Percentiles rank a stretch among this genome's conserved stretches.
These are phyloP conservation scores for Lipomyces kockii DNA, from an alignment of 805 yeast species.

Conservation along the genomic window DNA sequence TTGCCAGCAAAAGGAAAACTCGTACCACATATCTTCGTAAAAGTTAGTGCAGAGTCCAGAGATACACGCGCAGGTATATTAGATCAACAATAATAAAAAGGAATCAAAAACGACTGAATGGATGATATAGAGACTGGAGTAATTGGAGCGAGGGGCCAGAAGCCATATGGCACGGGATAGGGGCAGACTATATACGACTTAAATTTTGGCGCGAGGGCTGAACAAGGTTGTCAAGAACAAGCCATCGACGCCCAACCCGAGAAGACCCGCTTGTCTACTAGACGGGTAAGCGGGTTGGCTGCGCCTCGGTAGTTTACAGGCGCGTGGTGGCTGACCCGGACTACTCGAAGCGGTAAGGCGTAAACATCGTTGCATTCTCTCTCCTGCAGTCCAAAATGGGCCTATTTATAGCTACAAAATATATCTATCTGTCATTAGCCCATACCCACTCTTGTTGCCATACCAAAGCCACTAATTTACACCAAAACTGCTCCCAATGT, in stretches of 20 bases:
- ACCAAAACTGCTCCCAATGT: too few relatives aligned
- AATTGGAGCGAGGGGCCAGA: background rate
- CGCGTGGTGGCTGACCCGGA: background rate
- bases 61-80: background rate
- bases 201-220: background rate
- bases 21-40: background rate
- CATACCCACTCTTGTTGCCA: too few relatives aligned
- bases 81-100: background rate
- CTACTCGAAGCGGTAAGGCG: background rate
- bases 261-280: too few relatives aligned
- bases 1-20: background rate
- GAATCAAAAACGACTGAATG: background rate
- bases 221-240: background rate
- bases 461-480: too few relatives aligned
- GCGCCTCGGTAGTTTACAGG: background rate
- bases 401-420: background rate
- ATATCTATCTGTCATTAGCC: too few relatives aligned
- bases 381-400: background rate
- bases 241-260: background rate
- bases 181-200: background rate
- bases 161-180: background rate
- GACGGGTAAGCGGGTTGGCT: background rate
- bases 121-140: background rate
- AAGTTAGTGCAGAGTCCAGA: background rate
- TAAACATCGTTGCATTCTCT: background rate